Conservation (phyloP, 2,329 filamentous ascomycete species). For the Decorospora gaudefroyi region DNA sequence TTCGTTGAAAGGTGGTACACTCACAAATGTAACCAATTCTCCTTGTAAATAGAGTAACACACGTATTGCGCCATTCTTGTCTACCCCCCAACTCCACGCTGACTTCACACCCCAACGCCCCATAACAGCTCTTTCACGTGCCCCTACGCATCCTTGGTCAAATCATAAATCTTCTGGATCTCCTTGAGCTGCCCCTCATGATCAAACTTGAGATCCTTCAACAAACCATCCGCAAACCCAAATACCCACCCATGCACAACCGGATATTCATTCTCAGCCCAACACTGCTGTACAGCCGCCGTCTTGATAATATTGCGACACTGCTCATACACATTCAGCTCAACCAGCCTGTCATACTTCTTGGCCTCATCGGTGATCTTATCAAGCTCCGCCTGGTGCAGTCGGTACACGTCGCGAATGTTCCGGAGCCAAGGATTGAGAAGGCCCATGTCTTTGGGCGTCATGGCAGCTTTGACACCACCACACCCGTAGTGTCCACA, state of each 20-base stretch:
- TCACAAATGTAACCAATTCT: too few species aligned
- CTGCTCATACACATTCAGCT: slow-evolving; percentile 48
- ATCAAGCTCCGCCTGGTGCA: slow-evolving; percentile 72
- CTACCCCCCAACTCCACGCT: too few species aligned
- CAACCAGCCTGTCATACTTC: slow-evolving; percentile 44
- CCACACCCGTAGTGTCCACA: slow-evolving; percentile 72
- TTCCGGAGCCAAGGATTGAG: slow-evolving; percentile 76
- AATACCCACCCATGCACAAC: slow-evolving; percentile 77
- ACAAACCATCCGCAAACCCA: slow-evolving; percentile 67
- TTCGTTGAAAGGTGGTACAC: too few species aligned
- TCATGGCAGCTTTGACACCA: slow-evolving; percentile 66
- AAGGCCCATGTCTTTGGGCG: slow-evolving; percentile 69
- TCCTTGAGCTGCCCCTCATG: slow-evolving; percentile 61
- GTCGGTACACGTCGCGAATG: slow-evolving; percentile 73
- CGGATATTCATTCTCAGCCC: slow-evolving; percentile 65
- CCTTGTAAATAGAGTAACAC: too few species aligned
- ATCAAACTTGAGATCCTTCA: slow-evolving; percentile 68
- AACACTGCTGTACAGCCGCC: slow-evolving; percentile 63
- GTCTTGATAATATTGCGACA: slow-evolving; percentile 49
- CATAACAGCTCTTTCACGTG: too few species aligned
- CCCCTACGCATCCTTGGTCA: slow-evolving; percentile 29
- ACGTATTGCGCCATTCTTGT: too few species aligned
- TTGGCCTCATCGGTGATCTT: slow-evolving; percentile 33
- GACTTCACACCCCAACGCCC: too few species aligned
- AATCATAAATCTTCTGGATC: slow-evolving; percentile 68